Conservation (phyloP, 495 filamentous ascomycete genomes). For the Hypoxylon fuscum region DNA sequence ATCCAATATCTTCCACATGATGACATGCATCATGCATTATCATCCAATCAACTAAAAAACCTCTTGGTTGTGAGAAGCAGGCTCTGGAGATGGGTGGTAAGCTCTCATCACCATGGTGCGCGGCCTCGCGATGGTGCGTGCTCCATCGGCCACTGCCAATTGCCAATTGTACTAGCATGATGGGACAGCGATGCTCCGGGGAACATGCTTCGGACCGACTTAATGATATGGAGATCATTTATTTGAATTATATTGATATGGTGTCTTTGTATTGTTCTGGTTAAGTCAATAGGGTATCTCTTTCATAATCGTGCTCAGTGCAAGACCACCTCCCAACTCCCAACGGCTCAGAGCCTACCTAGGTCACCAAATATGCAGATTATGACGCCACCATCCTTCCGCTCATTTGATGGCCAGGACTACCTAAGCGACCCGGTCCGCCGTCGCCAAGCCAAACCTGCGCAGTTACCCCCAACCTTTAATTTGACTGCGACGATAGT, state of each 20-base stretch:
- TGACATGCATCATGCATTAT: constrained; percentile 1
- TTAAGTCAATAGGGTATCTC: constrained; percentile 36
- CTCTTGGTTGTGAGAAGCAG: constrained; percentile 7
- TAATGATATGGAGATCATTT: neutral
- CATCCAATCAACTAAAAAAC: constrained; percentile 4
- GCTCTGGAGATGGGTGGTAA: constrained; percentile 7
- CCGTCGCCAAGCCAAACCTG: no score
- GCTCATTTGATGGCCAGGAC: neutral
- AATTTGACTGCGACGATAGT: neutral
- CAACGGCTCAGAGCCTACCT: neutral
- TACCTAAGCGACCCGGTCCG: no score
- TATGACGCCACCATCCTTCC: neutral
- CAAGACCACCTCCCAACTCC: neutral
- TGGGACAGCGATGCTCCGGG: neutral
- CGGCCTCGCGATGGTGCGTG: neutral
- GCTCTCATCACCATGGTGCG: neutral
- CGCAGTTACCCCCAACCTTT: no score
- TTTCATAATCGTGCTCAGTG: constrained; percentile 20
- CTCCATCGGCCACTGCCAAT: neutral
- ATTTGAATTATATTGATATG: constrained; percentile 10
- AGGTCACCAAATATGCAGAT: neutral
- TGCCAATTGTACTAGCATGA: no score
- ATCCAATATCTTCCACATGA: neutral
- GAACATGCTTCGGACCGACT: neutral
- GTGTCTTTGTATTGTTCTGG: neutral